phyloP scores from a whole-genome alignment of 208 protist genomes.

The Trypanosoma melophagium region DNA sequence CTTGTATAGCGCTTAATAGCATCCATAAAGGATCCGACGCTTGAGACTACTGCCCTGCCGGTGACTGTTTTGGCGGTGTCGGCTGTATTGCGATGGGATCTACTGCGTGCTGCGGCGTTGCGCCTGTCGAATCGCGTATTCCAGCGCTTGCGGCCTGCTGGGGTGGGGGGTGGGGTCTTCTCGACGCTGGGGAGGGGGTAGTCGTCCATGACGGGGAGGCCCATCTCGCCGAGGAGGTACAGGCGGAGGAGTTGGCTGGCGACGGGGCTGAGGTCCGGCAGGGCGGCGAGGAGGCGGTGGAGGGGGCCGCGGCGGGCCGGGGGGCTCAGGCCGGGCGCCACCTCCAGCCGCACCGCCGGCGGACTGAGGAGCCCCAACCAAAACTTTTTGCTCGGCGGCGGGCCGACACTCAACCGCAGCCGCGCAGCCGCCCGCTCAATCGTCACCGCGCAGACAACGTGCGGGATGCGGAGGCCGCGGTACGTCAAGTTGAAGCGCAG shows the following conservation, averaged over 20 bases:
- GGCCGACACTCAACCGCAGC: constrained; percentile 78
- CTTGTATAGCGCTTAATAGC: not conserved
- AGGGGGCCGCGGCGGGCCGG: constrained; percentile 57
- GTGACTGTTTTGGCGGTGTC: too few species aligned
- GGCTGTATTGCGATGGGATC: not conserved
- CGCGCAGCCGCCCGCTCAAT: constrained; percentile 57
- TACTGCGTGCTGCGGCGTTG: constrained; percentile 47
- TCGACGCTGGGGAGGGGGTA: constrained; percentile 77
- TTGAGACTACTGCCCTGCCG: not conserved
- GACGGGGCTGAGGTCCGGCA: constrained; percentile 73
- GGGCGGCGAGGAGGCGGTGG: constrained; percentile 68
- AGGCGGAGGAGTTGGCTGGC: constrained; percentile 69
- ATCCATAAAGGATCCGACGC: not conserved
- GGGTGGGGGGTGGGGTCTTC: constrained; percentile 44
- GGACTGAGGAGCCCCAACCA: constrained; percentile 76
- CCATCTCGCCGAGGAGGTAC: constrained; percentile 73
- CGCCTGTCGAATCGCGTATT: constrained; percentile 49
- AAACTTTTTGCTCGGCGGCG: constrained; percentile 83
- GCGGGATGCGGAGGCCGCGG: constrained; percentile 73
- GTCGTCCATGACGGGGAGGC: constrained; percentile 85
- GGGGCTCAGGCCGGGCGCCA: constrained; percentile 46
- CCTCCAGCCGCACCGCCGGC: constrained; percentile 52
- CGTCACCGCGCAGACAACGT: constrained; percentile 66
- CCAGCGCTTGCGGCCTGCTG: constrained; percentile 31
- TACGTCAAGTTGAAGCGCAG: constrained; percentile 73